Conservation (phyloP, 129 eudicot species). For the Glebionis coronaria region DNA sequence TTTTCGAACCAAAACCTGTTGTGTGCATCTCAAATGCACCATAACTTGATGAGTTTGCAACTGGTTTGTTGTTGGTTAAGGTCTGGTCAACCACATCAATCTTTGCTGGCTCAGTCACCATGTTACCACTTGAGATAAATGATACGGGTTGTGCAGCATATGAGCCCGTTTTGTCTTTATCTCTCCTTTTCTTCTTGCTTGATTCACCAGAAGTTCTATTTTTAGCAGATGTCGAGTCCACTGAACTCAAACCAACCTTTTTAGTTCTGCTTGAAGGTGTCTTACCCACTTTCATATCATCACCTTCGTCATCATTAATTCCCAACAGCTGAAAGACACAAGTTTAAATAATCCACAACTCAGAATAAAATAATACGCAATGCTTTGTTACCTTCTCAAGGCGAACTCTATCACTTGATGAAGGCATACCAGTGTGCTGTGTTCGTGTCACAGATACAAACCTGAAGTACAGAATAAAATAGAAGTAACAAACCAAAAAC, state of each 20-base stretch:
- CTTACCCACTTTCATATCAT: slow-evolving; percentile 21
- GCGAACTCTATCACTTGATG: slow-evolving; percentile 67
- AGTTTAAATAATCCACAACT: too few species aligned
- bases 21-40: slow-evolving; percentile 97
- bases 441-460: slow-evolving; percentile 82
- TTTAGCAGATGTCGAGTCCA: slow-evolving; percentile 31
- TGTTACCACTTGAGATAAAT: slow-evolving; percentile 77
- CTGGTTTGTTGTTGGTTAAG: slow-evolving; percentile 14
- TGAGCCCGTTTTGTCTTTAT: slow-evolving; percentile 43
- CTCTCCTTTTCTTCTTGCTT: slow-evolving; percentile 43
- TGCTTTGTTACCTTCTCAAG: slow-evolving; percentile 60
- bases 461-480: slow-evolving; percentile 34
- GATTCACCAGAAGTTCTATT: slow-evolving; percentile 37
- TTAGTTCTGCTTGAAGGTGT: slow-evolving; percentile 22
- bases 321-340: slow-evolving; percentile 60
- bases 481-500: background rate
- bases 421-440: slow-evolving; percentile 79
- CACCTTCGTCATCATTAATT: slow-evolving; percentile 50
- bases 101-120: slow-evolving; percentile 47
- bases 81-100: slow-evolving; percentile 20
- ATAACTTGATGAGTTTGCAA: slow-evolving; percentile 37
- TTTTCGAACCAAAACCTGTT: slow-evolving; percentile 88
- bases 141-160: slow-evolving; percentile 78
- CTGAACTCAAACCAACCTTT: slow-evolving; percentile 27
- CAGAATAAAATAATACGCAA: background rate